Base-by-base conservation (phyloP, 164 flowering plant genomes). In the Saururus chinensis region DNA sequence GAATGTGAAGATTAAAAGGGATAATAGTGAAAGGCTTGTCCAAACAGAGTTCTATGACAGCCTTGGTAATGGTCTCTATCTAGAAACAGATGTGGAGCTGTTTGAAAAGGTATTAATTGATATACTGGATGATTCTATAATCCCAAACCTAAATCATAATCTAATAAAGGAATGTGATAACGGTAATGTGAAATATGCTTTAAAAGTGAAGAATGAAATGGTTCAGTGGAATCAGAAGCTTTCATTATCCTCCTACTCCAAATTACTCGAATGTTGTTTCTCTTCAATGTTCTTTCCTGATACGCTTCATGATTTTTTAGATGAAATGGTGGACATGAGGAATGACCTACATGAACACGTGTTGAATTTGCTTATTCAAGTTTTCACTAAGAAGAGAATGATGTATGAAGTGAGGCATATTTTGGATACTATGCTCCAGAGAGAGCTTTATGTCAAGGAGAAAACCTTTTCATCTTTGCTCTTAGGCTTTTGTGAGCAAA, bases 41-140 rank as follows among this genome's bases (percentile, higher is more conserved):
- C 81, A 66, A 60, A 67, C 87, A 16, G 92, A 93, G 69, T 90
- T 90, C 72, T 82, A 61, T 69, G 99, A 93, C 75, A 59, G 61
- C 56, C 80, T 88, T 60, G 97, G 99, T 22, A 93, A 93, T 77
- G 99, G 99, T n/a, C 87, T 90, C 30, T 88, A 85, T 73, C 74
- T 93, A 64, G 92, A 90, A 23, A 75, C 96, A 35, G 81, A 90
- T 64, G 0, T 77, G 12, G 81, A 80, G 41, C 84, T 80, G 70
- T 90, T 73, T 74, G 96, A 88, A 61, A 76, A 63, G 58, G 74
- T 55, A 42, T 22, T 90, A 14, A 57, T 54, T 19, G 45, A 58
- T 40, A 75, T 93, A 66, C 79, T 90, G 58, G 75, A 83, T 23
- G 82, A 81, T 60, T 73, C 87, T 37, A 66, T 82, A 64, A 19